A percentile compares a stretch with the other conserved stretches of the same genome.
These are phyloP conservation scores for Sphagnum magellanicum DNA, from an alignment of 228 moss, liverwort and hornwort genomes.

Conservation along the genomic window DNA sequence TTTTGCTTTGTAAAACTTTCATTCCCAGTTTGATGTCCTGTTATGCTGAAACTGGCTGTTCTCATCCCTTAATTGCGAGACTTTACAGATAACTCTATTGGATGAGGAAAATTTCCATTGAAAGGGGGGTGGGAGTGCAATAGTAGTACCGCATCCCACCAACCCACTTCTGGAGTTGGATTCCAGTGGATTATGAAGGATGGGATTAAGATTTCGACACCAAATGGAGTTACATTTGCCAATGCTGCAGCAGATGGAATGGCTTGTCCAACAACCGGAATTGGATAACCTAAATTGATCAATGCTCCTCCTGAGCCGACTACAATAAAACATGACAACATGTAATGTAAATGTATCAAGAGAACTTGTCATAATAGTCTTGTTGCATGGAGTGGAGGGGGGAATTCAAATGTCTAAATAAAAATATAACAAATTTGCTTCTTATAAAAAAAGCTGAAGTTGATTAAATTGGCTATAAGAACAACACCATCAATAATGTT, in stretches of 20 bases:
- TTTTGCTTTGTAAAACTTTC: background rate
- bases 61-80: background rate
- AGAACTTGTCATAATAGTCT: background rate
- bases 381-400: background rate
- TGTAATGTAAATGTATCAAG: background rate
- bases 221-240: conserved; percentile 55
- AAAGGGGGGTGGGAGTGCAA: background rate
- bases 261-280: conserved; percentile 76
- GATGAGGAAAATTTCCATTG: background rate
- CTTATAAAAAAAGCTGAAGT: no score
- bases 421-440: background rate
- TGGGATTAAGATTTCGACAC: conserved; percentile 55
- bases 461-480: no score
- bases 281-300: conserved; percentile 75
- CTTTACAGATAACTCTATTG: background rate
- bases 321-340: background rate
- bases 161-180: conserved; percentile 74
- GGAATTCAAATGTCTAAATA: background rate
- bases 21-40: background rate
- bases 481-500: no score
- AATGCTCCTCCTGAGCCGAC: conserved; percentile 10
- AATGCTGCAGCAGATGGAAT: conserved; percentile 61
- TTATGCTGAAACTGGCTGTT: background rate
- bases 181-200: conserved; percentile 64
- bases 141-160: conserved; percentile 80